phyloP scores from a whole-genome alignment of 192 early-diverging fungal species.

The Rhizophagus sp. region DNA sequence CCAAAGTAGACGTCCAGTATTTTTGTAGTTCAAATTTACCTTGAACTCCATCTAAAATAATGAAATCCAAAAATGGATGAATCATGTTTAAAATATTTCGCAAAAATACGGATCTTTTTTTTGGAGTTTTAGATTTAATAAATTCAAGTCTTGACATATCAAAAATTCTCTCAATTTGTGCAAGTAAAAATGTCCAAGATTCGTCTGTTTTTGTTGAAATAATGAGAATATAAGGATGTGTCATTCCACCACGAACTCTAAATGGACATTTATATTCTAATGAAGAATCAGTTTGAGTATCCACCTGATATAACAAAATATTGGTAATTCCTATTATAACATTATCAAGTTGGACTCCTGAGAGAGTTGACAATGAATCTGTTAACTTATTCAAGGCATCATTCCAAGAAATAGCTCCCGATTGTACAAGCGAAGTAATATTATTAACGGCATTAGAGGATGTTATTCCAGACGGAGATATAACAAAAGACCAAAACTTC shows the following conservation, averaged over 20 bases:
- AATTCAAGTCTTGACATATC: conserved; percentile 5
- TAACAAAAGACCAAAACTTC: conserved; percentile 5
- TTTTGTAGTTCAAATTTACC: not conserved
- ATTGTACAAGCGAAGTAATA: not conserved
- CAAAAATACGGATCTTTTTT: not conserved
- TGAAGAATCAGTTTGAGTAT: not conserved
- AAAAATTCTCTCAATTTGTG: conserved; percentile 21
- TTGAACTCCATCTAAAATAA: not conserved
- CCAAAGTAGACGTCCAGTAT: not conserved
- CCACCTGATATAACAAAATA: conserved; percentile 6
- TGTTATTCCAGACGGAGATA: not conserved
- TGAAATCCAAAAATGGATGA: conserved; percentile 4
- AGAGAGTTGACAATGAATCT: not conserved
- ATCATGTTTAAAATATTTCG: conserved; percentile 17
- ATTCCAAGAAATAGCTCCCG: not conserved
- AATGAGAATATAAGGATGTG: not conserved
- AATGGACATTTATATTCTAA: conserved; percentile 7
- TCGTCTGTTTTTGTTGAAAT: not conserved
- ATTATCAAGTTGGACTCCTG: not conserved
- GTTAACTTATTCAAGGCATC: not conserved
- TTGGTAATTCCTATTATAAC: conserved; percentile 4
- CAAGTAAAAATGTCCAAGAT: not conserved
- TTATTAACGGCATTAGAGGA: conserved; percentile 16
- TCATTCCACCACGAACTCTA: not conserved
- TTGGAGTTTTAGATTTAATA: not conserved